These are phyloP conservation scores for Aspergillus ustus DNA, from an alignment of 2,329 filamentous ascomycete species.

Conservation along the genomic window DNA sequence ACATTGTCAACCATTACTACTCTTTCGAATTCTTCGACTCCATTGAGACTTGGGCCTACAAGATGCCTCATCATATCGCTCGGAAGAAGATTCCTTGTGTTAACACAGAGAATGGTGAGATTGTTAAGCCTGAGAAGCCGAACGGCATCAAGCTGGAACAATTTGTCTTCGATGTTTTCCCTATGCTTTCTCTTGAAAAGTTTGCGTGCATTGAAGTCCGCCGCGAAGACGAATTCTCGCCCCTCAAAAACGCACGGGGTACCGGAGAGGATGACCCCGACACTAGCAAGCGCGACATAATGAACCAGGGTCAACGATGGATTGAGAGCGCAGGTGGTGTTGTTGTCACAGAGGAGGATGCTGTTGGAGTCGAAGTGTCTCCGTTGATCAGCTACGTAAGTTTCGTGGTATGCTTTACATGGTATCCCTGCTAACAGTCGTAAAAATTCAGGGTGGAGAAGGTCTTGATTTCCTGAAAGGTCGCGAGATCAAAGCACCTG, in stretches of 20 bases:
- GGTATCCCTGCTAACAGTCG: slow-evolving; percentile 18
- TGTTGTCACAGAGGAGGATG: slow-evolving; percentile 66
- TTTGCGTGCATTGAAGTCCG: slow-evolving; percentile 96
- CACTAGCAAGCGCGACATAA: slow-evolving; percentile 88
- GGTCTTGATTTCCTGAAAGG: slow-evolving; percentile 65
- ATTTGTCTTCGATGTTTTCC: slow-evolving; percentile 99
- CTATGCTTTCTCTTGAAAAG: slow-evolving; percentile 79
- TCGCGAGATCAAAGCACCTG: slow-evolving; percentile 65
- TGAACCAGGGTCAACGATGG: slow-evolving; percentile 89
- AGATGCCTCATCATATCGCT: slow-evolving; percentile 92
- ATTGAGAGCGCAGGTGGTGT: slow-evolving; percentile 75
- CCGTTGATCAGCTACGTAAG: slow-evolving; percentile 95
- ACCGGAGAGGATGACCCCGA: slow-evolving; percentile 92
- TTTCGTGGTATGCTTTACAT: slow-evolving; percentile 33
- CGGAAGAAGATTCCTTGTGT: slow-evolving; percentile 96
- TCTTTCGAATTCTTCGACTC: slow-evolving; percentile 89
- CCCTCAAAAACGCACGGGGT: slow-evolving; percentile 86
- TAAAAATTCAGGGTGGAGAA: slow-evolving; percentile 60
- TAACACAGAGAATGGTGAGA: slow-evolving; percentile 75
- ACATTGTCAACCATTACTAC: slow-evolving; percentile 99
- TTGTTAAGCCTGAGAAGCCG: slow-evolving; percentile 87
- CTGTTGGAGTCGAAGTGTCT: slow-evolving; percentile 82
- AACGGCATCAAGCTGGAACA: slow-evolving; percentile 99
- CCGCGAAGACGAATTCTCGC: slow-evolving; percentile 97
- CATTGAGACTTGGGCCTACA: slow-evolving; percentile 83